These are phyloP conservation scores for Paramyrothecium sp. DNA, from an alignment of 2,329 filamentous ascomycete species.

Conservation along the genomic window DNA sequence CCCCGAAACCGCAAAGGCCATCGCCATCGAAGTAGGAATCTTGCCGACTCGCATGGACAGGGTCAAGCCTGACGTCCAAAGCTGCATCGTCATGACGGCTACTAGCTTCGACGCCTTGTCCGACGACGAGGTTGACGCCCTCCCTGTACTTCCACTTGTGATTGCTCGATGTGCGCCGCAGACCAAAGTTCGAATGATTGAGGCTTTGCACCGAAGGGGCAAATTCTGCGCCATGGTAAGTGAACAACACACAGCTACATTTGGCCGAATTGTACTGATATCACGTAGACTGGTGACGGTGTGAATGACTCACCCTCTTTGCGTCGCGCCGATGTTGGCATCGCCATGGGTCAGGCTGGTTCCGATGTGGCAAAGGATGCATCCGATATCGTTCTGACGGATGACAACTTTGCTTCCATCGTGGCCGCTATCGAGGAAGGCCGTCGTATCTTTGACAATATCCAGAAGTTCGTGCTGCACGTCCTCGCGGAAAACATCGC, in stretches of 20 bases:
- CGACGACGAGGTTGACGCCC: conserved; percentile 61
- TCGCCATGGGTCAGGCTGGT: conserved; percentile 63
- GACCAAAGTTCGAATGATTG: conserved; percentile 72
- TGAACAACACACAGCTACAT: conserved; percentile 41
- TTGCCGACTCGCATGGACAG: conserved; percentile 47
- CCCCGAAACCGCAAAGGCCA: conserved; percentile 60
- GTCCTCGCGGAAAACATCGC: conserved; percentile 70
- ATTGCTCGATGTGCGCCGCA: conserved; percentile 68
- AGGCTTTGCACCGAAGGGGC: conserved; percentile 63
- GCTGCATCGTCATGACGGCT: conserved; percentile 63
- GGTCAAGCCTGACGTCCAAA: conserved; percentile 50
- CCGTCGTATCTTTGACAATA: conserved; percentile 71
- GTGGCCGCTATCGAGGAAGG: conserved; percentile 71
- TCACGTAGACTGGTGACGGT: conserved; percentile 60
- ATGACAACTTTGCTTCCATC: conserved; percentile 74
- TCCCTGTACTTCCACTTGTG: conserved; percentile 65
- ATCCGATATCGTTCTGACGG: conserved; percentile 67
- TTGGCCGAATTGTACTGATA: conserved; percentile 7
- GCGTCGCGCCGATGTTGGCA: conserved; percentile 69
- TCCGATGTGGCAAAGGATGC: conserved; percentile 64
- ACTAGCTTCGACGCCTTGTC: conserved; percentile 61
- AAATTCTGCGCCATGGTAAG: conserved; percentile 61
- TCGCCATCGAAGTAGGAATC: conserved; percentile 62
- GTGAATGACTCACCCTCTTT: conserved; percentile 73
- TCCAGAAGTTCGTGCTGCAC: conserved; percentile 73